Evolutionary conservation across 2,329 filamentous ascomycete genomes (phyloP), one percentile per base, ranked within the genome.

Genomic region (Hypomyces rosellus): DNA sequence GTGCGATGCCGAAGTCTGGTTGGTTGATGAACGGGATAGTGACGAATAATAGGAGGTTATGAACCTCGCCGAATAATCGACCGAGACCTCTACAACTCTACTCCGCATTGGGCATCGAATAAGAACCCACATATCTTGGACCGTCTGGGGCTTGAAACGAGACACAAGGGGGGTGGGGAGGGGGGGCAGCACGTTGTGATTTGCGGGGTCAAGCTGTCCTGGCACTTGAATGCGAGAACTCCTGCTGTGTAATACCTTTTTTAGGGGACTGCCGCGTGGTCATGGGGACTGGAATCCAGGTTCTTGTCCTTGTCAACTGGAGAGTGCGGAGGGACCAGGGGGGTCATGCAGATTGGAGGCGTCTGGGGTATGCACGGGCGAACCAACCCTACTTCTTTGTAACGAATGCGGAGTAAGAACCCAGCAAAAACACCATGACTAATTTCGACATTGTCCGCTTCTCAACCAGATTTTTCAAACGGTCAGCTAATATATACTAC

Each of bases 21-120:
- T 47, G 45, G 45, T 39, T 51, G 44, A 51, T 36, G 45, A 37
- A 41, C 25, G 25, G 8, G 25, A 30, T 30, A 8, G 6, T 8
- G 25, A 11, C 25, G 25, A 30, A 30, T 30, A 2, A 11, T 30
- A 30, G 25, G 25, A 30, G 25, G 25, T 30, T 30, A 30, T 6
- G 39, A 43, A 30, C 36, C 49, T 25, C 39, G 49, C 49, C 49
- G 49, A 51, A 47, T 45, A 51, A 51, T 47, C 43, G 18, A 45
- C 49, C 49, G 49, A 51, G 37, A 30, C 6, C 3, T 30, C 25
- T 30, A 30, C 9, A 30, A 11, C 25, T 11, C 9, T 30, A 30
- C 25, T 30, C 25, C 6, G 25, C 34, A 45, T 45, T 16, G 16
- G 45, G 46, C 20, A 51, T 44, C 47, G 44, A 45, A 20, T 44